Evolutionary conservation across 2,329 filamentous ascomycete genomes (phyloP), one percentile per base, ranked within the genome.

Genomic region (Diaporthe ilicicola): DNA sequence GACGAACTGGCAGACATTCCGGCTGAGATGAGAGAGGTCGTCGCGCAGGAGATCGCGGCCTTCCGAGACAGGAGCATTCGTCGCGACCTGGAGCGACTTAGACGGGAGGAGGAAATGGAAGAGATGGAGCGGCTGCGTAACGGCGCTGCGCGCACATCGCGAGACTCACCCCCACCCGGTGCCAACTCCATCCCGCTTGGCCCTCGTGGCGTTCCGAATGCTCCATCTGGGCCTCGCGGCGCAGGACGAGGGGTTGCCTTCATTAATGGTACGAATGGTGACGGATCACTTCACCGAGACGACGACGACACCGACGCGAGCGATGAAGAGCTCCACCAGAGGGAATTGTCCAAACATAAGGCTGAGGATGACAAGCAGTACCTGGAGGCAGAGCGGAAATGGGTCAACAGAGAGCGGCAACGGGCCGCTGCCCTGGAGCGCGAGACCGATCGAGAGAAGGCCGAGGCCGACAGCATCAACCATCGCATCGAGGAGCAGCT

Each of bases 1-100:
- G 97, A 99, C 78, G 96, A 99, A 78, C 86, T 99, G 37, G 92
- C 95, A 24, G 96, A 99, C 77, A 98, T 99, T 59, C 96, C 96
- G 0, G 92, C 94, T 0, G 96, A 98, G 79, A 97, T 97, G 94
- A 91, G 96, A 29, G 96, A 97, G 79, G 95, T 94, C 0, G 96
- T 99, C 19, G 94, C 96, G 0, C 92, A 92, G 70, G 97, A 99
- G 80, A 99, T 99, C 77, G 91, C 94, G 0, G 93, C 95, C 0
- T 99, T 99, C 84, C 89, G 96, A 74, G 96, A 99, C 75, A 89
- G 95, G 24, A 98, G 95, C 76, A 97, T 91, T 72, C 90, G 93
- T 73, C 89, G 95, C 48, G 96, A 99, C 78, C 84, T 97, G 78
- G 96, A 99, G 81, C 92, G 96, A 4, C 83, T 97, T 44, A 91